phyloP scores from a whole-genome alignment of 139 green algal genomes.

The Ettlia oleoabundans region DNA sequence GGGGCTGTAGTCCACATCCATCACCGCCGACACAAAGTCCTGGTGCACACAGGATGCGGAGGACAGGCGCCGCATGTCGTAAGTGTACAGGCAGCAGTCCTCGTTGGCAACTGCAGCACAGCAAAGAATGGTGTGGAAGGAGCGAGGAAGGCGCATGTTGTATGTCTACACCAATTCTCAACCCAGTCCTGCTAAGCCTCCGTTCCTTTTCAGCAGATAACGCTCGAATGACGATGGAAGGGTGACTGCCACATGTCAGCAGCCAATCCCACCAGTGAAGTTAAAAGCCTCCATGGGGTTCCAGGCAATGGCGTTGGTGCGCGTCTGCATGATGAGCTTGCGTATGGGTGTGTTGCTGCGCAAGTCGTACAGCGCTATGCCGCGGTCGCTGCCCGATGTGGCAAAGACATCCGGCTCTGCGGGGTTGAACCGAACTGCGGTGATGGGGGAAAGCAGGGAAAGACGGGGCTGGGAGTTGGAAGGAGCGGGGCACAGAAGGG shows the following conservation, averaged over 20 bases:
- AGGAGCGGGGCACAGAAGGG: neutral
- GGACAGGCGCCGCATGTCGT: slow-evolving; percentile 95
- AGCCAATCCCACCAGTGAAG: slow-evolving; percentile 75
- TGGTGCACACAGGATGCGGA: slow-evolving; percentile 89
- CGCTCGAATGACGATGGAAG: too few relatives aligned
- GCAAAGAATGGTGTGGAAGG: neutral
- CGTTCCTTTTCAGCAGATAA: too few relatives aligned
- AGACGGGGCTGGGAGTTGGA: neutral
- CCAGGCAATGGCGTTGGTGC: slow-evolving; percentile 89
- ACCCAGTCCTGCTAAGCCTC: too few relatives aligned
- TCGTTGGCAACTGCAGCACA: slow-evolving; percentile 81
- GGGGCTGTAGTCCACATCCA: slow-evolving; percentile 98
- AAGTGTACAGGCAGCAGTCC: slow-evolving; percentile 96
- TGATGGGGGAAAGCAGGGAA: neutral
- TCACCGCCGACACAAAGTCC: slow-evolving; percentile 93
- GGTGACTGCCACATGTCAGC: neutral
- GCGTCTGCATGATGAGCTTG: slow-evolving; percentile 87
- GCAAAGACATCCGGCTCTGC: slow-evolving; percentile 93
- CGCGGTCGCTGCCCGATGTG: slow-evolving; percentile 88
- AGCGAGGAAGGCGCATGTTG: too few relatives aligned
- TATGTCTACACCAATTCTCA: too few relatives aligned
- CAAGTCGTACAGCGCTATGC: slow-evolving; percentile 96
- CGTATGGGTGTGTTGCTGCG: slow-evolving; percentile 81
- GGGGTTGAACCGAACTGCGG: slow-evolving; percentile 41
- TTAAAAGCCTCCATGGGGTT: slow-evolving; percentile 99